Conservation (phyloP, 2,329 filamentous ascomycete genomes). For the Lasiodiplodia theobromae region DNA sequence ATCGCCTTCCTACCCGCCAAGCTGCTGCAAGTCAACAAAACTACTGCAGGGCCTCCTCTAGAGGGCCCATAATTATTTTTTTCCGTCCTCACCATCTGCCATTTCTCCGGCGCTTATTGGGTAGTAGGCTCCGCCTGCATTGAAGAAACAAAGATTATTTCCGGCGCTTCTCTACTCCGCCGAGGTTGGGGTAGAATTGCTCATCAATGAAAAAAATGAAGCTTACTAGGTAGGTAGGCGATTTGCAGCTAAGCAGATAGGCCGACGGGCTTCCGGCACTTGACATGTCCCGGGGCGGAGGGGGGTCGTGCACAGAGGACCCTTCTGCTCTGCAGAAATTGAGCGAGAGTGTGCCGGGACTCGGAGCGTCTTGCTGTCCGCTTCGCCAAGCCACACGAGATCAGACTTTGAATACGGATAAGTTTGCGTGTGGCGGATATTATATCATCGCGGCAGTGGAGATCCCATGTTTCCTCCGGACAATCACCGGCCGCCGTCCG, state of each 20-base stretch:
- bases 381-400: not conserved
- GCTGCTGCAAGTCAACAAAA: not conserved
- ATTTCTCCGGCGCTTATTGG: not conserved
- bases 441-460: not conserved
- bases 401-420: not conserved
- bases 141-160: not conserved
- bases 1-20: not conserved
- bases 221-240: not conserved
- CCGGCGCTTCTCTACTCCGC: not conserved
- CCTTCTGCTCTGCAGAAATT: not conserved
- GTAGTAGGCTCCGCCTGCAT: not conserved
- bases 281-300: not conserved
- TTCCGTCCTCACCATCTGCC: not conserved
- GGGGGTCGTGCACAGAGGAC: not conserved
- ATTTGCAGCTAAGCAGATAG: not conserved
- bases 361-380: not conserved
- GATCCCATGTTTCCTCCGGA: not conserved
- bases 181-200: not conserved
- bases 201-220: not conserved
- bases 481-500: not conserved
- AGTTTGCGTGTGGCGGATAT: not conserved
- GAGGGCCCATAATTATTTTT: not conserved
- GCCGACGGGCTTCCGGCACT: not conserved
- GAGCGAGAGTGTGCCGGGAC: not conserved
- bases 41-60: not conserved